Base-by-base conservation (phyloP, 192 early-diverging fungal species). In the Backusella psychrophila region DNA sequence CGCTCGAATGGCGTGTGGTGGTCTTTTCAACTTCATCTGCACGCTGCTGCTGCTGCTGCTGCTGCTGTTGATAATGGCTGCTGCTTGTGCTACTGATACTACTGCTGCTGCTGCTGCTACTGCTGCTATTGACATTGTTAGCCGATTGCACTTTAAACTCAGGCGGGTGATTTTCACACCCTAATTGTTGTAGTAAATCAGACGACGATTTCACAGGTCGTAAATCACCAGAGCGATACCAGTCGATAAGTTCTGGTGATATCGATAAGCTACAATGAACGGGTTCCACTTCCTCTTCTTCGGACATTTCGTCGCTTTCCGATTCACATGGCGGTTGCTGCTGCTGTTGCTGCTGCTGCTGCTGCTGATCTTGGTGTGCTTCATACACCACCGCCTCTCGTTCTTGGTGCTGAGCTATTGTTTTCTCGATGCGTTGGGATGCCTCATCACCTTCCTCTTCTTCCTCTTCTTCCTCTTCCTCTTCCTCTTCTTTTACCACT, bases 221-320 rank as follows among this genome's bases (percentile, higher is more conserved):
- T 42, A 23, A 26, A 31, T 75, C 74, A 5, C 23, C 65, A 21
- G 74, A 75, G 14, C 74, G 56, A 17, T 75, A 75, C 65, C 65
- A 67, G 5, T 66, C 29, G 19, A 75, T 38, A 6, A 75, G 19
- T 35, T 63, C 65, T 3, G 63, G 59, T 15, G 74, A 75, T 6
- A 75, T 75, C 1, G 74, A 75, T 35, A 75, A 44, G 35, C 63
- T 53, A 2, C 33, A 33, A 33, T 33, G 53, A 26, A 63, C 26
- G 26, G 56, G 56, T 0, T 63, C 53, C 3, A 26, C 8, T 11
- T 23, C 53, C n/a, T 63, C 56, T 29, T 63, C 53, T 11, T 59
- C 56, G 8, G 56, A 63, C 23, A 63, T 63, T 1, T 29, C 56
- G 12, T 63, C 56, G n/a, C 56, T 63, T 63, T 63, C 56, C 12